Evolutionary conservation across 2,329 filamentous ascomycete genomes (phyloP), one percentile per base, ranked within the genome.

Genomic region (Ceratocystis harringtonii): DNA sequence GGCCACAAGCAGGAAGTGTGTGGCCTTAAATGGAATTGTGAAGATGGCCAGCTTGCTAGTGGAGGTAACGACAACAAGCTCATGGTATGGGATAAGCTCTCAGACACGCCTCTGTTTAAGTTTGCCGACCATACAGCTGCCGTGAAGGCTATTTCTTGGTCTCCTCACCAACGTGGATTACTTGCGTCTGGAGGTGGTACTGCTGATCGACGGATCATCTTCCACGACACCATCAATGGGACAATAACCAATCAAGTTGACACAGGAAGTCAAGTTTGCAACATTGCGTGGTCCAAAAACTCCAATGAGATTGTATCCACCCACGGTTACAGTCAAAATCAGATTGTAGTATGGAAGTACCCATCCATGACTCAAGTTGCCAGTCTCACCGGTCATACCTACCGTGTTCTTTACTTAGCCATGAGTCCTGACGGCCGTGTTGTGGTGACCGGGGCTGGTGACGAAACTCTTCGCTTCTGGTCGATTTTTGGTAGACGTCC

Each of bases 321-420:
- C 0, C 94, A 99, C 73, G 94, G 94, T 5, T 99, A 96, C 77
- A 92, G 88, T 70, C 94, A 99, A 73, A 96, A 99, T 74, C 94
- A 97, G 75, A 96, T 99, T 71, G 92, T 97, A 45, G 90, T 99
- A 65, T 99, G 94, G 94, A 99, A 99, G 73, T 99, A 99, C 73
- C 94, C 94, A 1, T 92, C 88, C 70, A 97, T 99, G 94, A 90
- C 90, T 61, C 94, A 97, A 74, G 91, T 99, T 7, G 92, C 90
- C 50, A 95, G 90, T 70, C 79, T 99, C 58, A 99, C 94, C 0
- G 94, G 94, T 0, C 94, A 99, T 74, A 99, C 94, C 1, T 97
- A 95, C 75, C 88, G 94, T 72, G 94, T 99, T 12, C 80, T 99
- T 2, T 99, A 97, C 74, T 80, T 99, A 63, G 92, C 92, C 41